A percentile compares a stretch with the other conserved stretches of the same genome.
Conservation (phyloP, 2,329 filamentous ascomycete genomes). For the Calonectria pseudoreteaudii region DNA sequence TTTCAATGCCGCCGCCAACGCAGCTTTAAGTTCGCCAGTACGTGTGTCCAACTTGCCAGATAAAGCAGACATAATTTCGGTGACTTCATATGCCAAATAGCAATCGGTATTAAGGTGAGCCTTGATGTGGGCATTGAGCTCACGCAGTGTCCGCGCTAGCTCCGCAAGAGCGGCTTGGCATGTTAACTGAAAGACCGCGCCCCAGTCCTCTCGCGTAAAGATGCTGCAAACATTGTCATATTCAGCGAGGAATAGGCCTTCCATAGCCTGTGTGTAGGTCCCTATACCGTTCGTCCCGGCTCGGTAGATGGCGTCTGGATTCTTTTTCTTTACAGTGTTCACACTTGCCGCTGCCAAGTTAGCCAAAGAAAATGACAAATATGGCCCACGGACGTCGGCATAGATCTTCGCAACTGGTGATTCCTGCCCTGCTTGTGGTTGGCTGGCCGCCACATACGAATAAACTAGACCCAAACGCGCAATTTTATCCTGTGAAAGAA, state of each 20-base stretch:
- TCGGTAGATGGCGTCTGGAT: conserved; percentile 85
- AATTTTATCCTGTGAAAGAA: conserved; percentile 80
- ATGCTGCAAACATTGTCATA: conserved; percentile 91
- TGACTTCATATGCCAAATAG: conserved; percentile 94
- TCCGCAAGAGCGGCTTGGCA: conserved; percentile 83
- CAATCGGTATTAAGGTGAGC: conserved; percentile 89
- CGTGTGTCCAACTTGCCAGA: conserved; percentile 83
- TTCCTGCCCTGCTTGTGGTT: conserved; percentile 66
- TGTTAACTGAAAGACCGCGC: conserved; percentile 80
- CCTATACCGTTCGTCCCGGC: conserved; percentile 92
- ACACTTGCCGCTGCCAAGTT: conserved; percentile 90
- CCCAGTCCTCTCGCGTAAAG: conserved; percentile 89
- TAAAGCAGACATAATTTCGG: conserved; percentile 86
- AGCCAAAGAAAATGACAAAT: conserved; percentile 83
- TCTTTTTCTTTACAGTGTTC: conserved; percentile 84
- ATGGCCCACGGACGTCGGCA: conserved; percentile 86
- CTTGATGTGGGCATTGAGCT: conserved; percentile 92
- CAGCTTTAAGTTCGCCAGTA: conserved; percentile 86
- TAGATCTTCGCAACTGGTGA: conserved; percentile 85
- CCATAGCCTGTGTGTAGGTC: conserved; percentile 87
- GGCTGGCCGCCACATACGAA: conserved; percentile 75
- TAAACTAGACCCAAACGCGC: conserved; percentile 84
- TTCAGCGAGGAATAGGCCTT: conserved; percentile 88
- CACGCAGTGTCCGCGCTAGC: conserved; percentile 85
- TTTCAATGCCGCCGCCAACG: conserved; percentile 86